A percentile compares a stretch with the other conserved stretches of the same genome.
Evolutionary conservation across 1,284 basidiomycete species (phyloP).

Genomic region (Afroboletus lepidellus): DNA sequence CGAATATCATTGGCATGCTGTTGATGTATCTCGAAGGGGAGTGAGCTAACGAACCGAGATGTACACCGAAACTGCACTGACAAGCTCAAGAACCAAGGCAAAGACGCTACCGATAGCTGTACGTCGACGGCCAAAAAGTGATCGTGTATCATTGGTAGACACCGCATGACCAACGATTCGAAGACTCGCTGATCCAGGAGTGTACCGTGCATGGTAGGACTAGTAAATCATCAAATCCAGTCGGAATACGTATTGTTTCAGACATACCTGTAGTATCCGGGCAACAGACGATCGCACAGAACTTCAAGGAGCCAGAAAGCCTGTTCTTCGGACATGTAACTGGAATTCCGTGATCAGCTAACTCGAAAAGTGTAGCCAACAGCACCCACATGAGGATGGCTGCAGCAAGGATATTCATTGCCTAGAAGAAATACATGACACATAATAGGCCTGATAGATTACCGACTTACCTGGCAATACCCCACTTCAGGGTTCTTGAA

Average conservation of each 20-base stretch:
- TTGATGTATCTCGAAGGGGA: slow-evolving; percentile 78
- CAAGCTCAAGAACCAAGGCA: slow-evolving; percentile 98
- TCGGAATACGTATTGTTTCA: neutral
- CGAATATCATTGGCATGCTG: slow-evolving; percentile 99
- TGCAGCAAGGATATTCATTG: slow-evolving; percentile 92
- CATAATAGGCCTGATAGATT: slow-evolving; percentile 11
- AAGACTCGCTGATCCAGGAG: slow-evolving; percentile 97
- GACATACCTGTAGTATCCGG: slow-evolving; percentile 92
- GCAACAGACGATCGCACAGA: slow-evolving; percentile 90
- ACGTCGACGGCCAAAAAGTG: slow-evolving; percentile 93
- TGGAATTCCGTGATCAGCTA: slow-evolving; percentile 35
- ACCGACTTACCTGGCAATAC: slow-evolving; percentile 66
- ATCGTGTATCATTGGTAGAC: slow-evolving; percentile 90
- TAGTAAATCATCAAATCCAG: slow-evolving; percentile 32
- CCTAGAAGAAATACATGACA: slow-evolving; percentile 46
- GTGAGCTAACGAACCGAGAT: slow-evolving; percentile 2
- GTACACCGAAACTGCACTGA: slow-evolving; percentile 39
- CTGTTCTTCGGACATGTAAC: slow-evolving; percentile 99
- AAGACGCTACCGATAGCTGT: slow-evolving; percentile 92
- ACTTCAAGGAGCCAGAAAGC: slow-evolving; percentile 98
- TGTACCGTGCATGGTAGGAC: slow-evolving; percentile 98
- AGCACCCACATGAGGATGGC: slow-evolving; percentile 81
- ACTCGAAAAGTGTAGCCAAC: neutral
- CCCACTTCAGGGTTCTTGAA: slow-evolving; percentile 96
- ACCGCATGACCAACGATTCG: slow-evolving; percentile 91